A percentile compares a stretch with the other conserved stretches of the same genome.
Conservation (phyloP, 2,329 filamentous ascomycete genomes). For the Aspergillus cejpii region DNA sequence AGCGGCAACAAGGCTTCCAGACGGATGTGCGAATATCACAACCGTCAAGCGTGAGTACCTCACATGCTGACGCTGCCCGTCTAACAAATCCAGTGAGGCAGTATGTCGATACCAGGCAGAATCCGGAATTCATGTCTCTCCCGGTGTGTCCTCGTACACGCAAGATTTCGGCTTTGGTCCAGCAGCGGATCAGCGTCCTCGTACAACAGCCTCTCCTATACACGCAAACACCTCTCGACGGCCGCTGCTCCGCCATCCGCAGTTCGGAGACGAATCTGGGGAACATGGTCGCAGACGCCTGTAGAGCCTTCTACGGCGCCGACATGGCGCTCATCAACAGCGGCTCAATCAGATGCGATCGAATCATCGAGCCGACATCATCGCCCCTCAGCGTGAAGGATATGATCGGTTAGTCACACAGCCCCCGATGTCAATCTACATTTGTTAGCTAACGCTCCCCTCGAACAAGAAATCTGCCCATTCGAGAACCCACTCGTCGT, state of each 20-base stretch:
- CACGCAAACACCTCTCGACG: slow-evolving; percentile 16
- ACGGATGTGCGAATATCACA: slow-evolving; percentile 1
- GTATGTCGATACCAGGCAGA: slow-evolving; percentile 10
- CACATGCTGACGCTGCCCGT: not conserved
- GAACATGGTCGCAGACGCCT: slow-evolving; percentile 22
- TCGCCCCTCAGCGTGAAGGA: slow-evolving; percentile 16
- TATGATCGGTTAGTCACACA: slow-evolving; percentile 14
- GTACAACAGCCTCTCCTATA: slow-evolving; percentile 17
- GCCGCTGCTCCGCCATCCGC: slow-evolving; percentile 14
- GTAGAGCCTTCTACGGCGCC: slow-evolving; percentile 20
- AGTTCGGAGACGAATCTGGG: slow-evolving; percentile 22
- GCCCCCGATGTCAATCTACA: not conserved
- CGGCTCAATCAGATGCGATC: slow-evolving; percentile 20
- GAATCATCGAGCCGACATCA: slow-evolving; percentile 8
- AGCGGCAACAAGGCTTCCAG: slow-evolving; percentile 2
- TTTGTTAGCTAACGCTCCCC: not conserved
- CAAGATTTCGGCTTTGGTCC: slow-evolving; percentile 8
- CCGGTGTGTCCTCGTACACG: not conserved
- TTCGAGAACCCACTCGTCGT: slow-evolving; percentile 22
- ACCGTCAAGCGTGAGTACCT: slow-evolving; percentile 1
- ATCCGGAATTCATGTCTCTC: not conserved
- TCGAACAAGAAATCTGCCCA: slow-evolving; percentile 21
- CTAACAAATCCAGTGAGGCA: slow-evolving; percentile 9
- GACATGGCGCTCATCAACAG: slow-evolving; percentile 24
- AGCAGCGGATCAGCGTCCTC: slow-evolving; percentile 12